Conservation (phyloP, 2,329 filamentous ascomycete species). For the Arachnopeziza araneosa region DNA sequence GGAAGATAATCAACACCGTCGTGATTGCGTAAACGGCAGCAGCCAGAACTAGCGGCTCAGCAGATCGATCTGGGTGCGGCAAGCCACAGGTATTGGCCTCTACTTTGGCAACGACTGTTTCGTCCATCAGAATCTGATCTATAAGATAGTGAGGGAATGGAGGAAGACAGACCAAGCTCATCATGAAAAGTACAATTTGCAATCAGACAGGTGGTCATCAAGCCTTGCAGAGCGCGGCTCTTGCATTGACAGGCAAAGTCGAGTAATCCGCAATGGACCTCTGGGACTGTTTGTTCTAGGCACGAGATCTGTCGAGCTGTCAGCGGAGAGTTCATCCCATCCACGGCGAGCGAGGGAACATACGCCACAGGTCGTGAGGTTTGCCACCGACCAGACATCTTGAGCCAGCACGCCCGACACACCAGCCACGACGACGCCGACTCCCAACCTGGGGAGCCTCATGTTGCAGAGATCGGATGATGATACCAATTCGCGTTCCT, state of each 20-base stretch:
- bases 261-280: not conserved
- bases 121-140: not conserved
- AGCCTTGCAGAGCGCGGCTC: not conserved
- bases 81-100: constrained; percentile 2
- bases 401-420: not conserved
- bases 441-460: not conserved
- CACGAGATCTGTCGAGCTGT: not conserved
- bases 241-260: constrained; percentile 3
- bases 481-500: not conserved
- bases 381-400: constrained; percentile 2
- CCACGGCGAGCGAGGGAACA: not conserved
- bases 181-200: constrained; percentile 10
- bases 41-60: not conserved
- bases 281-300: constrained; percentile 1
- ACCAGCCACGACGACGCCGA: not conserved
- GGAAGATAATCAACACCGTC: not conserved
- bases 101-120: constrained; percentile 7
- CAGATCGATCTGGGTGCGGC: not conserved
- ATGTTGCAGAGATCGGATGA: not conserved
- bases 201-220: constrained; percentile 2
- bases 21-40: not conserved
- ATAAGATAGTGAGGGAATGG: not conserved
- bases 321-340: not conserved
- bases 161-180: not conserved
- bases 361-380: constrained; percentile 5